Evolutionary conservation across 75 land plant genomes (phyloP).

Genomic region (Picea glauca): DNA sequence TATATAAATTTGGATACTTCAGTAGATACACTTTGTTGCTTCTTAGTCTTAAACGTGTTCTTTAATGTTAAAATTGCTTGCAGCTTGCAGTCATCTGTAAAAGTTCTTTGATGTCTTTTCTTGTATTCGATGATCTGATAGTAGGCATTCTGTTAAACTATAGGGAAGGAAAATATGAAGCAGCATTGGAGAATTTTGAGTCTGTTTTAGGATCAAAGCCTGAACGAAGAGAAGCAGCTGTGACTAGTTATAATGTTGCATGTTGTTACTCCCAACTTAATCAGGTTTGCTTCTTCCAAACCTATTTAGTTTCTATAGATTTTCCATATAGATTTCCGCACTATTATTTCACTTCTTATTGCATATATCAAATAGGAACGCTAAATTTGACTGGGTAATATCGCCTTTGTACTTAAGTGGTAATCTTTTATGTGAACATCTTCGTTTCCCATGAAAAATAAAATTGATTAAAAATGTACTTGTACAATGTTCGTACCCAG

Average conservation of each 20-base stretch:
- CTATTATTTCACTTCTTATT: not conserved
- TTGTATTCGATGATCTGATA: not conserved
- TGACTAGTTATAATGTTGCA: constrained; percentile 95
- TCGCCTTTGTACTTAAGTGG: too few species aligned
- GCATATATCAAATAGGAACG: not conserved
- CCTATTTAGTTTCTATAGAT: not conserved
- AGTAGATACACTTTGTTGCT: not conserved
- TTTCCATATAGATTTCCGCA: not conserved
- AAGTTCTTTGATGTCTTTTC: not conserved
- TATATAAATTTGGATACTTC: not conserved
- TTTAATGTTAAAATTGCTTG: not conserved
- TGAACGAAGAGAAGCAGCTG: constrained; percentile 62
- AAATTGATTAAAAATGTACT: too few species aligned
- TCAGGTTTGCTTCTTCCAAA: constrained; percentile 50
- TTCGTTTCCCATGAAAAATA: too few species aligned
- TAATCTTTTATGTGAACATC: too few species aligned
- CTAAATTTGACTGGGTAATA: not conserved
- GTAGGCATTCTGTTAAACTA: not conserved
- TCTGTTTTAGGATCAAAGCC: constrained; percentile 93
- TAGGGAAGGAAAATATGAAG: constrained; percentile 75
- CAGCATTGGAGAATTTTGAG: constrained; percentile 85
- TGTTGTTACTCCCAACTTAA: constrained; percentile 95
- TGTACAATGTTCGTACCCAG: too few species aligned
- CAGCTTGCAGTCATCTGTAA: not conserved
- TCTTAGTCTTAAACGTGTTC: not conserved